Conservation (phyloP, 257 asterid species). For the Jasminum sambac region DNA sequence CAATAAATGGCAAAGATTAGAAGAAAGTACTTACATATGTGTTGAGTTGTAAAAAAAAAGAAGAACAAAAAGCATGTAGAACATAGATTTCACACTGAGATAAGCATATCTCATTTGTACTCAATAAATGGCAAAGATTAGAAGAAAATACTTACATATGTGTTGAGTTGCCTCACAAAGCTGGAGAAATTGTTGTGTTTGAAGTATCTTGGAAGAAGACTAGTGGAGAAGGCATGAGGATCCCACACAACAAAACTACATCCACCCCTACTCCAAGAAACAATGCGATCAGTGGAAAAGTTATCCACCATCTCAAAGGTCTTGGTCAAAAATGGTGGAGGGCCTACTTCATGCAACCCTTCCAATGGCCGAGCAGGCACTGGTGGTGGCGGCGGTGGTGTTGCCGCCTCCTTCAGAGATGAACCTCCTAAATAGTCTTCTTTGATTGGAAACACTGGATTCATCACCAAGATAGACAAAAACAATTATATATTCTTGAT, state of each 20-base stretch:
- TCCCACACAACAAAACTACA: constrained; percentile 52
- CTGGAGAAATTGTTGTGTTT: constrained; percentile 51
- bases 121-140: neutral
- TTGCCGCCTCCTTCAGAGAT: neutral
- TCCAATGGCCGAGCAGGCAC: constrained; percentile 41
- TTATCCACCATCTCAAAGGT: constrained; percentile 54
- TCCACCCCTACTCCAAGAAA: constrained; percentile 51
- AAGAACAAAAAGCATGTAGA: neutral
- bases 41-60: constrained; percentile 32
- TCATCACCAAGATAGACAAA: constrained; percentile 26
- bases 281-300: constrained; percentile 29
- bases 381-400: neutral
- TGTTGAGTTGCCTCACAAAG: constrained; percentile 50
- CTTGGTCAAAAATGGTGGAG: constrained; percentile 47
- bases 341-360: constrained; percentile 41
- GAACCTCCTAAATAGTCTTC: constrained; percentile 26
- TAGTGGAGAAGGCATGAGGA: constrained; percentile 36
- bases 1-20: neutral
- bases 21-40: constrained; percentile 36
- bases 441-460: constrained; percentile 24
- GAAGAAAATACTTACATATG: constrained; percentile 33
- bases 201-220: constrained; percentile 37
- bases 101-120: no score
- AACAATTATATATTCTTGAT: neutral
- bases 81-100: neutral